Base-by-base conservation (phyloP, 257 asterid genomes). In the Lavandula angustifolia region DNA sequence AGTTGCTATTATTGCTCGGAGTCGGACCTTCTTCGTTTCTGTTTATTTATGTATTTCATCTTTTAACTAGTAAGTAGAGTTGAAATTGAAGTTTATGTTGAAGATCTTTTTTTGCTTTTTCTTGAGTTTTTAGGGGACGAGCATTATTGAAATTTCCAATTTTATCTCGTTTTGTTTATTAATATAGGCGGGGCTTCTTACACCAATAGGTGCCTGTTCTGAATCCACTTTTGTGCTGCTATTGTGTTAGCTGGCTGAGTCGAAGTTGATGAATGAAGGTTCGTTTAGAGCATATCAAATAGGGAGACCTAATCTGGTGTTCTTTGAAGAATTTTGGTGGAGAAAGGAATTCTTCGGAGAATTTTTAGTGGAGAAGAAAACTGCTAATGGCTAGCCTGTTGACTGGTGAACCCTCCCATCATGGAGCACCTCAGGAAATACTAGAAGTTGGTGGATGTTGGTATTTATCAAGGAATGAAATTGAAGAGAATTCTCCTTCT, bases 401-500 rank as follows among this genome's bases (percentile, higher is more conserved):
- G 72, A 60, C 85, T 59, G 90, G 86, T 68, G 96, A 87, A 49
- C 75, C 94, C 76, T 86, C 91, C 40, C 82, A 59, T 63, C 87
- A 77, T 66, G 95, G 88, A 74, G 79, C 78, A 53, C 73, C 81
- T 72, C 88, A 74, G 68, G 96, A 92, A 16, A 77, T 47, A 3
- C 72, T 78, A 66, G 91, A 84, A 68, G 76, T 76, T 75, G 94
- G 86, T 56, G 87, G 84, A 9, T 69, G 81, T 41, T 85, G 96
- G 98, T 91, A 86, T 69, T 78, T 88, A 56, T 81, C 87, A 44
- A 77, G 98, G 79, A 86, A 79, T 78, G 98, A 91, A 79, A 84
- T 91, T 43, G 98, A 91, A 74, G 98, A 91, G 68, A 78, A 84
- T 67, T 91, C 98, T 44, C 91, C 98, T 38, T 91, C 96, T 32